Evolutionary conservation across 495 filamentous ascomycete species (phyloP), one percentile per base, ranked within the genome.

Genomic region (Daldinia vernicosa): DNA sequence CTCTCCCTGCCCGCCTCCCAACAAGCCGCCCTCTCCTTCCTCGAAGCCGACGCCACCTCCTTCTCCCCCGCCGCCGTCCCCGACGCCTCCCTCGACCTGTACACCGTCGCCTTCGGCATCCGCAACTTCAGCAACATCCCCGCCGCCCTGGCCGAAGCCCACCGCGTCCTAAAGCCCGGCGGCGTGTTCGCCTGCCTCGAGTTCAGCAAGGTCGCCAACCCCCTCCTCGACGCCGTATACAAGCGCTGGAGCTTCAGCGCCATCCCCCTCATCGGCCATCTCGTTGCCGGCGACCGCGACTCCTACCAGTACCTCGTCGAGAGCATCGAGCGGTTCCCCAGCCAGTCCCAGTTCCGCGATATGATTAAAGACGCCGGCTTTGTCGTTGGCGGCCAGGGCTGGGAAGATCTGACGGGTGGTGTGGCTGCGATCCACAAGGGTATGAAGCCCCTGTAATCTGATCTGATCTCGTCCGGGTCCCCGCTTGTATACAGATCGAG

Each of bases 291-390:
- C 2, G 95, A 99, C 77, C 85, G 95, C 56, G 94, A 93, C 72
- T 97, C 93, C 76, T 99, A 99, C 79, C 96, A 98, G 87, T 99
- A 99, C 82, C 81, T 99, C 37, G 96, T 98, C 27, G 95, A 99
- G 87, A 97, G 93, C 80, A 98, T 99, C 82, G 94, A 97, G 83
- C 82, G 86, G 43, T 99, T 98, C 77, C 96, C 96, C 3, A 87
- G 83, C 55, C 95, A 99, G 84, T 82, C 86, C 55, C 88, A 93
- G 75, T 98, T 94, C 78, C 83, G 88, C 70, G 87, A 87, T 50
- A 95, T 98, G 93, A 95, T 99, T 75, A 81, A 88, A 76, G 89
- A 90, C 65, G 95, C 93, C 40, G 96, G 95, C 14, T 98, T 99
- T 77, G 77, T 91, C 77, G 87, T 96, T 54, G 93, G 90, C 19